Evolutionary conservation across 768 basidiomycete species (phyloP).

Genomic region (Pulveroboletus sp.): DNA sequence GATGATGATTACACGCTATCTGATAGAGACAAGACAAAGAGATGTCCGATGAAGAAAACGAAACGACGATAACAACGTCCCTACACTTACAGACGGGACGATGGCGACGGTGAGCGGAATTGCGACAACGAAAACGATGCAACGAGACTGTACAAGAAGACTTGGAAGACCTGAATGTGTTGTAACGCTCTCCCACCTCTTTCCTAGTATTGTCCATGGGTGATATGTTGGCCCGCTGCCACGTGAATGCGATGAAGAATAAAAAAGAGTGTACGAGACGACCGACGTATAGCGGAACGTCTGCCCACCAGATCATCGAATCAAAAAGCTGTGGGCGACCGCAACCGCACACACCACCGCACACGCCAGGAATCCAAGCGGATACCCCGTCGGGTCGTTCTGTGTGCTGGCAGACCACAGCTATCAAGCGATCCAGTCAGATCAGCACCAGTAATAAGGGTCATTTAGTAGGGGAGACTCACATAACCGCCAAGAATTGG

Average conservation of each 20-base stretch:
- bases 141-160: not conserved
- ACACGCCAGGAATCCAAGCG: constrained; percentile 69
- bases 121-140: not conserved
- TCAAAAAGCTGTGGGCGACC: constrained; percentile 69
- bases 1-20: not conserved
- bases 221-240: not conserved
- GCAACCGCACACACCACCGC: constrained; percentile 57
- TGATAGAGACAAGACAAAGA: not conserved
- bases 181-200: not conserved
- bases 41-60: not conserved
- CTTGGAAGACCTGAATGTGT: not conserved
- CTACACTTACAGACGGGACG: not conserved
- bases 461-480: constrained; percentile 14
- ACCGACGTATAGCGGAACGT: not conserved
- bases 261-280: not conserved
- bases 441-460: no score
- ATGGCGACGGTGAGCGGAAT: not conserved
- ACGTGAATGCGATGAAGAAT: not conserved
- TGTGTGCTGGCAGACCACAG: constrained; percentile 72
- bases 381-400: constrained; percentile 65
- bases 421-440: constrained; percentile 39
- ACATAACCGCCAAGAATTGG: constrained; percentile 84
- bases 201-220: not conserved
- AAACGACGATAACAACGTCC: not conserved
- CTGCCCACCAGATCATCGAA: constrained; percentile 57